Evolutionary conservation across 768 basidiomycete genomes (phyloP), one percentile per base, ranked within the genome.

Genomic region (Tulasnella sp.): DNA sequence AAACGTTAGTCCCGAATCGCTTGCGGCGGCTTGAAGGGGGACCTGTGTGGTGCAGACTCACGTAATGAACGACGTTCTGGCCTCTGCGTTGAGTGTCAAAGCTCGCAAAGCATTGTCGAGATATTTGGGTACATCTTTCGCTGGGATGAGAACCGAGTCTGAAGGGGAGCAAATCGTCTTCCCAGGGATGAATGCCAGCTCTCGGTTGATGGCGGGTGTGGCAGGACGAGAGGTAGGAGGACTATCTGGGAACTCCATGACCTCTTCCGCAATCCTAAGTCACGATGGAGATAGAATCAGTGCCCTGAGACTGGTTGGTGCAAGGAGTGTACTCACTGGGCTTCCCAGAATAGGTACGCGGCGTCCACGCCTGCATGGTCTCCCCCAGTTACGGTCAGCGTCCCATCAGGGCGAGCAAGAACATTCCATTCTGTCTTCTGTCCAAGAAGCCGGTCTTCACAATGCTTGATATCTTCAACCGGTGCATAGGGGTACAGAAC

Each of bases 41-140:
- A 28, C 42, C 54, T n/a, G n/a, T n/a, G 1, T 14, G n/a, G 16
- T 1, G 64, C 16, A n/a, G 46, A 83, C 86, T 34, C 80, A 88
- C 86, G 88, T 89, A 81, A 90, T 87, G 83, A 90, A 89, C 8
- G 87, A 87, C 37, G 87, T 88, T 72, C 88, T 85, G 1, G 88
- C 89, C 77, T 88, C 86, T 0, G 84, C 86, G 80, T 89, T 86
- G 9, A 89, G 86, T 0, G 86, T 84, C 1, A 90, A 85, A 11
- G 83, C 82, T 11, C 28, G 44, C 20, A 87, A 83, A 7, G 83
- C 83, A 18, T 81, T 82, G 80, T 89, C 86, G 54, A 89, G 85
- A 81, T 89, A 88, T 0, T 80, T 80, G 3, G 87, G 84, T 9
- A 88, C 81, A 20, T 85, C 72, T 41, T 76, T 22, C 18, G 85